phyloP scores from a whole-genome alignment of 2,329 filamentous ascomycete genomes.

The Paracoccidioides lutzii region DNA sequence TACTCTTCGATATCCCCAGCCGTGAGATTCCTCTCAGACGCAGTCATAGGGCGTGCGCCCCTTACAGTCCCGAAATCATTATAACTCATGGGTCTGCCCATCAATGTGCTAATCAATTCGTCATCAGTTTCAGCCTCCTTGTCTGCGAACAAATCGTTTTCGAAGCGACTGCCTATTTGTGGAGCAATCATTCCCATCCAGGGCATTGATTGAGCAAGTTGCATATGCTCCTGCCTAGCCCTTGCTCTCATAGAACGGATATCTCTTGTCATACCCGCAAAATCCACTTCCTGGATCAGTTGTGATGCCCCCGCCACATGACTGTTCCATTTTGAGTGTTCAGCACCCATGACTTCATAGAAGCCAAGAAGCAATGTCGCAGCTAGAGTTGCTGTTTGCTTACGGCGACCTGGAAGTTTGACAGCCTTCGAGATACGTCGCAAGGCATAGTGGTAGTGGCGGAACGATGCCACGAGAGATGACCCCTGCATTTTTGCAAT shows the following conservation, averaged over 20 bases:
- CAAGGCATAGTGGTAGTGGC: slow-evolving; percentile 81
- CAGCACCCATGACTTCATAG: slow-evolving; percentile 88
- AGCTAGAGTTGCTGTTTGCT: slow-evolving; percentile 70
- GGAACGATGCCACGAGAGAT: slow-evolving; percentile 66
- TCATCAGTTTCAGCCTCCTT: slow-evolving; percentile 41
- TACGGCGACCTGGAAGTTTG: slow-evolving; percentile 52
- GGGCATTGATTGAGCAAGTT: slow-evolving; percentile 13
- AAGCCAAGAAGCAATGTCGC: slow-evolving; percentile 76
- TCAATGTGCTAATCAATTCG: slow-evolving; percentile 43
- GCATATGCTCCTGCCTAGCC: slow-evolving; percentile 23
- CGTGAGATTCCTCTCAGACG: slow-evolving; percentile 26
- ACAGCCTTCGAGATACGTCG: slow-evolving; percentile 67
- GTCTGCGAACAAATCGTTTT: slow-evolving; percentile 31
- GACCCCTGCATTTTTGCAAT: slow-evolving; percentile 68
- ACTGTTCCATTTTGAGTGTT: slow-evolving; percentile 91
- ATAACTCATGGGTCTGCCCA: slow-evolving; percentile 46
- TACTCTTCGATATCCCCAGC: slow-evolving; percentile 61
- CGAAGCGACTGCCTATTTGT: slow-evolving; percentile 25
- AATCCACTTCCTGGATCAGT: slow-evolving; percentile 70
- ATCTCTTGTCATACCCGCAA: slow-evolving; percentile 56
- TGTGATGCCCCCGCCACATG: slow-evolving; percentile 77
- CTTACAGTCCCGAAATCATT: slow-evolving; percentile 44
- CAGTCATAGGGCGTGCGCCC: slow-evolving; percentile 11
- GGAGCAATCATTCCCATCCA: slow-evolving; percentile 12
- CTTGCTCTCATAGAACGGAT: slow-evolving; percentile 53